phyloP scores from a whole-genome alignment of 306 rosid species.

The Mucuna pruriens region DNA sequence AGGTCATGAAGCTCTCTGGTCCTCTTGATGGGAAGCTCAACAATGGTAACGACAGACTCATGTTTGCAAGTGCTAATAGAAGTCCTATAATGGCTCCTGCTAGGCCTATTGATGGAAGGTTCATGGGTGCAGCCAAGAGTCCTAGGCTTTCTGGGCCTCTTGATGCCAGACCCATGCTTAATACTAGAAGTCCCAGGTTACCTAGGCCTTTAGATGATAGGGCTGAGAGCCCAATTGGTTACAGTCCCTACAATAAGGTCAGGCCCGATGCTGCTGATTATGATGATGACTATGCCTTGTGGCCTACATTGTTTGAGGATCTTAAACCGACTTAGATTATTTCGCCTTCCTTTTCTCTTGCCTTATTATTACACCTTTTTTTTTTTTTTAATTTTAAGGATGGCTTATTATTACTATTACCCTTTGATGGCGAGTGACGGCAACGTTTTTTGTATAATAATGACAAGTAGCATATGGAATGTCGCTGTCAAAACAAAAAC shows the following conservation, averaged over 20 bases:
- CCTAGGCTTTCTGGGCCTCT: slow-evolving; percentile 47
- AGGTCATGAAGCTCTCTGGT: slow-evolving; percentile 60
- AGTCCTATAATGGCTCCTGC: slow-evolving; percentile 41
- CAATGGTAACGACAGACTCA: slow-evolving; percentile 36
- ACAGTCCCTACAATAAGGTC: slow-evolving; percentile 46
- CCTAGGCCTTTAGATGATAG: slow-evolving; percentile 37
- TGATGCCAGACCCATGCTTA: slow-evolving; percentile 40
- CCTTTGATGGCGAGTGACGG: not conserved
- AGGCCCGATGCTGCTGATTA: slow-evolving; percentile 45
- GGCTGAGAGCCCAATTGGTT: slow-evolving; percentile 51
- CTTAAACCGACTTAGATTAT: slow-evolving; percentile 75
- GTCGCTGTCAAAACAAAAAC: too few relatives aligned
- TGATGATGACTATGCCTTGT: slow-evolving; percentile 64
- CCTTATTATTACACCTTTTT: too few relatives aligned
- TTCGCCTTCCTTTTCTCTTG: not conserved
- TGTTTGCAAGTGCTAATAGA: slow-evolving; percentile 36
- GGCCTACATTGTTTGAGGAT: slow-evolving; percentile 82
- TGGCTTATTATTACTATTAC: too few relatives aligned
- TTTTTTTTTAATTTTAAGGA: too few relatives aligned
- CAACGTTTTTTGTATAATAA: not conserved
- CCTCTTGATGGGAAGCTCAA: slow-evolving; percentile 72
- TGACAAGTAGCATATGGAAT: not conserved
- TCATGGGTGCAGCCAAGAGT: slow-evolving; percentile 44
- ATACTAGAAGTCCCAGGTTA: slow-evolving; percentile 37
- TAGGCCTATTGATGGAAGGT: slow-evolving; percentile 42